Conservation (phyloP, 2,329 filamentous ascomycete genomes). For the Falciphora oryzae region DNA sequence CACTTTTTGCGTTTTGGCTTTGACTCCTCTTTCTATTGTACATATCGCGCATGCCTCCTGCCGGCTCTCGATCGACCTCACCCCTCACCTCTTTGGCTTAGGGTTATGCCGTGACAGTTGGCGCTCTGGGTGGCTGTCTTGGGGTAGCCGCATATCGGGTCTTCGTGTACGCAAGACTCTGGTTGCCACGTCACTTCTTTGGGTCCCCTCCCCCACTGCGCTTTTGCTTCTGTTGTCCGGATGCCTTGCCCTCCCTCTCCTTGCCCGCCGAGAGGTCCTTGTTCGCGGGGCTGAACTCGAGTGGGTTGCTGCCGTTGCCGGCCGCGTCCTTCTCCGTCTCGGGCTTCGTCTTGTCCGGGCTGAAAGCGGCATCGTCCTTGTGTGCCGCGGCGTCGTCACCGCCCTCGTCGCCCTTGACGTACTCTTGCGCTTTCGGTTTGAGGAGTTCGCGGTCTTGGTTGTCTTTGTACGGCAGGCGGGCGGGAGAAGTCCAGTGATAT, state of each 20-base stretch:
- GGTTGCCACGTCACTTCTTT: neutral
- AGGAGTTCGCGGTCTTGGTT: conserved; percentile 56
- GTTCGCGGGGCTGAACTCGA: conserved; percentile 41
- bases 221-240: conserved; percentile 27
- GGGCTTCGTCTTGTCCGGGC: conserved; percentile 61
- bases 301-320: conserved; percentile 27
- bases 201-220: conserved; percentile 23
- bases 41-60: neutral
- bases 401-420: conserved; percentile 52
- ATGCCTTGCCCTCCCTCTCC: conserved; percentile 27
- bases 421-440: conserved; percentile 59
- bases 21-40: neutral
- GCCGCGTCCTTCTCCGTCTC: conserved; percentile 48
- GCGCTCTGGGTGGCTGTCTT: too few relatives aligned
- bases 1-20: too few relatives aligned
- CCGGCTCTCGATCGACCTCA: too few relatives aligned
- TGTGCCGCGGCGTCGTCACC: conserved; percentile 55
- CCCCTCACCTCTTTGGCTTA: neutral
- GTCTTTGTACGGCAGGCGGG: conserved; percentile 40
- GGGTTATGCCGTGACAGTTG: neutral
- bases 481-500: conserved; percentile 27
- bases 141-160: neutral
- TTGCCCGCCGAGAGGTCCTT: conserved; percentile 34
- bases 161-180: neutral
- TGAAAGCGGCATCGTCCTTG: conserved; percentile 58